These are phyloP conservation scores for Backusella tarrabulga DNA, from an alignment of 192 early-diverging fungal species.

Conservation along the genomic window DNA sequence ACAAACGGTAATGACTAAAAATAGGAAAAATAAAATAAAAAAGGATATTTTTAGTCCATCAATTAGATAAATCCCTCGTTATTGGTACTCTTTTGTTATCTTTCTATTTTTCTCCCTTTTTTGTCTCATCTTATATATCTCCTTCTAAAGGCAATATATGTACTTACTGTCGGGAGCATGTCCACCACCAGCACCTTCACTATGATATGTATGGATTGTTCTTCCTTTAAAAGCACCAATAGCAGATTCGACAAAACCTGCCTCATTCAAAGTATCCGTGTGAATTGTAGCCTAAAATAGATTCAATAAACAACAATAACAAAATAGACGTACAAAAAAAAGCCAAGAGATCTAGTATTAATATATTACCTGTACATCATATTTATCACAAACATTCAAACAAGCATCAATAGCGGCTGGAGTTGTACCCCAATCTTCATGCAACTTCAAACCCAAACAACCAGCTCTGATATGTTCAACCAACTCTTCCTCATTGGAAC, in stretches of 20 bases:
- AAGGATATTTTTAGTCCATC: not conserved
- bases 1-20: conserved; percentile 62
- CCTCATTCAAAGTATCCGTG: conserved; percentile 96
- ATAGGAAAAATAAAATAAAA: not conserved
- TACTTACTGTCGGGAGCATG: conserved; percentile 79
- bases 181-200: conserved; percentile 95
- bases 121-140: not conserved
- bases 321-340: not conserved
- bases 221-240: conserved; percentile 87
- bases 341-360: not conserved
- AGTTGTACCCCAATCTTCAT: conserved; percentile 97
- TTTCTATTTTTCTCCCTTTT: not conserved
- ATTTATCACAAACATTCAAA: conserved; percentile 79
- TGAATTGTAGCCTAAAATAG: conserved; percentile 79
- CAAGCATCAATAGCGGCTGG: conserved; percentile 93
- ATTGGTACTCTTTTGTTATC: not conserved
- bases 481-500: conserved; percentile 60
- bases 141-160: not conserved
- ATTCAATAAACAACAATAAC: not conserved
- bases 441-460: conserved; percentile 86
- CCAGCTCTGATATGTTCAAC: conserved; percentile 86
- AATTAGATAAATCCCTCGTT: not conserved
- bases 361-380: conserved; percentile 72
- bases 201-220: conserved; percentile 96
- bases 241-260: conserved; percentile 93